Conservation (phyloP, 179 eudicot genomes). For the Heliamphora pulchella region DNA sequence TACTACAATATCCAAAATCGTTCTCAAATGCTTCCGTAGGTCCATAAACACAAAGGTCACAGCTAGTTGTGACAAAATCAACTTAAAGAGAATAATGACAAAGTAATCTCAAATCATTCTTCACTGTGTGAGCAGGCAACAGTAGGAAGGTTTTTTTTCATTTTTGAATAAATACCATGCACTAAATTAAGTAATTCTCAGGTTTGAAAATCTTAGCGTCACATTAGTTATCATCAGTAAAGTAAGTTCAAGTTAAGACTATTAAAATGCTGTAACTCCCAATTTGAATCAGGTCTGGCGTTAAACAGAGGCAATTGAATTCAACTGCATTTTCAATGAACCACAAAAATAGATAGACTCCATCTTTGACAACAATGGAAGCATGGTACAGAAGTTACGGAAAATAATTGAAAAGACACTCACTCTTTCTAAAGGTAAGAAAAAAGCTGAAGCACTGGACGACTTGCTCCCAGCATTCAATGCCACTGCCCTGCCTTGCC, state of each 20-base stretch:
- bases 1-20: not conserved
- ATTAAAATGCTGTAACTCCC: not conserved
- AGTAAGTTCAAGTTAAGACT: not conserved
- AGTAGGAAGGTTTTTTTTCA: not conserved
- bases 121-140: not conserved
- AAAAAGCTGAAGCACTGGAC: constrained; percentile 96
- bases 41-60: not conserved
- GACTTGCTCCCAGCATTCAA: constrained; percentile 98
- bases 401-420: constrained; percentile 17
- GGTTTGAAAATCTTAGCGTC: not conserved
- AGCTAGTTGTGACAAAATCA: not conserved
- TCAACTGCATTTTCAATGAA: not conserved
- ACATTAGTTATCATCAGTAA: not conserved
- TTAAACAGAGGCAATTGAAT: constrained; percentile 1
- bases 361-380: not conserved
- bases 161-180: not conserved
- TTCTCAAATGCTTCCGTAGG: not conserved
- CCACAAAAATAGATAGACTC: not conserved
- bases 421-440: constrained; percentile 92
- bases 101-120: not conserved
- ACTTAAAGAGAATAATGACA: not conserved
- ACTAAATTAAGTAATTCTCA: not conserved
- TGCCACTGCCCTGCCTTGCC: constrained; percentile 98
- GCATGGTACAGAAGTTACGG: constrained; percentile 7
- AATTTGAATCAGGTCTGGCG: constrained; percentile 2